Base-by-base conservation (phyloP, 306 rosid species). In the Lathyrus sativus region DNA sequence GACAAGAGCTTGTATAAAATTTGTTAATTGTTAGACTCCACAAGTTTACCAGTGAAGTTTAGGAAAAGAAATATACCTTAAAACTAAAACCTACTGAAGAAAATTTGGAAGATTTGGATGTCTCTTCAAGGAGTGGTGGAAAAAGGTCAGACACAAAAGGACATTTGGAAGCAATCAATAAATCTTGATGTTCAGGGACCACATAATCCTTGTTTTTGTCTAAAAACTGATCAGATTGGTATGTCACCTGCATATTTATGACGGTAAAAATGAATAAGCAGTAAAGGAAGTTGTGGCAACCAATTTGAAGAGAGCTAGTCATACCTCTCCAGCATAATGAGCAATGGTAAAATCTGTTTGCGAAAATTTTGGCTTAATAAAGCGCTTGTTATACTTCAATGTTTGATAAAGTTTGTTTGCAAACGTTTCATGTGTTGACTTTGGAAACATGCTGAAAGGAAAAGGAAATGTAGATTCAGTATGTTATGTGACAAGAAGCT, bases 281-380 rank as follows among this genome's bases (percentile, higher is more conserved):
- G 39, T 56, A 56, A 56, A 56, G 33, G 46, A 65, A 55, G 55
- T 41, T 56, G 43, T 31, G 77, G 69, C 63, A 71, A 74, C 50
- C 65, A 55, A 74, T 72, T 45, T 24, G 55, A 74, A 65, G 26
- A 11, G 61, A 73, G 62, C 33, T 24, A 73, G 71, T 62, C 72
- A 77, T 82, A 95, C 99, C 99, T 95, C 99, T 73, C 99, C 99
- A 74, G 99, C 99, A 87, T 91, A 95, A 81, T 95, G 99, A 59
- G 83, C 83, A 24, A 95, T 79, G 50, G 86, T 76, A 74, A 95
- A 95, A 85, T 91, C 92, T 0, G 99, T 88, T 65, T 95, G 92
- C 80, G 99, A 95, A 77, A 95, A 86, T 79, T 95, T 95, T 61
- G 99, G 99, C 86, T 95, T 95, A 81, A 91, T 67, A 70, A 95